phyloP scores from a whole-genome alignment of 179 eudicot genomes.

The Sideroxylon spinosum region DNA sequence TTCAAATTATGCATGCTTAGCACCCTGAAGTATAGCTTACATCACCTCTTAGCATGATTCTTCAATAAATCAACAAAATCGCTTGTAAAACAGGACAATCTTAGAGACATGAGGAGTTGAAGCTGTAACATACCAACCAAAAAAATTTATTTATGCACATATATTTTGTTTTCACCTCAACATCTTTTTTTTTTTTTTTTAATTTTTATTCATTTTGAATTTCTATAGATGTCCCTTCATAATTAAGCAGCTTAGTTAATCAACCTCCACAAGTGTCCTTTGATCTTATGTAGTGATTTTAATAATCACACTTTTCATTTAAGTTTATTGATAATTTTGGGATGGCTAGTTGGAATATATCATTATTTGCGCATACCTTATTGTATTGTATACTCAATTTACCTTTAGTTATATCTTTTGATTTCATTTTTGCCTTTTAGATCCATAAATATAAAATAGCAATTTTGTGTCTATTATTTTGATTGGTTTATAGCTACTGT shows the following conservation, averaged over 20 bases:
- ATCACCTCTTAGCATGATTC: too few relatives aligned
- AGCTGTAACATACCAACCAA: too few relatives aligned
- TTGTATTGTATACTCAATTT: neutral
- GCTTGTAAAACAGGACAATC: too few relatives aligned
- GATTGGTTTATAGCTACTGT: neutral
- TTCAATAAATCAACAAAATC: too few relatives aligned
- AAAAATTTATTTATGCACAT: neutral
- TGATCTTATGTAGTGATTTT: neutral
- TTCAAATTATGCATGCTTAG: too few relatives aligned
- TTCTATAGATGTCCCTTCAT: neutral
- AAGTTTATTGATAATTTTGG: neutral
- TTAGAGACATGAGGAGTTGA: too few relatives aligned
- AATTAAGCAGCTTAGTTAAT: neutral
- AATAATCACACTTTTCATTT: neutral
- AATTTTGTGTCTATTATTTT: neutral
- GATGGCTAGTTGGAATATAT: neutral
- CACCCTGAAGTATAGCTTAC: too few relatives aligned
- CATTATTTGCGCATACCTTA: neutral
- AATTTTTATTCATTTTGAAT: neutral
- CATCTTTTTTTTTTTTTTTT: too few relatives aligned
- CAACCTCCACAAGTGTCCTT: conserved; percentile 2
- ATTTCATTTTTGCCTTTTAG: neutral
- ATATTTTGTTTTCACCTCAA: neutral
- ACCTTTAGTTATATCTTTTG: neutral
- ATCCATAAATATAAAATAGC: neutral